Conservation (phyloP, 768 basidiomycete species). For the Erythrobasidium yunnanense region DNA sequence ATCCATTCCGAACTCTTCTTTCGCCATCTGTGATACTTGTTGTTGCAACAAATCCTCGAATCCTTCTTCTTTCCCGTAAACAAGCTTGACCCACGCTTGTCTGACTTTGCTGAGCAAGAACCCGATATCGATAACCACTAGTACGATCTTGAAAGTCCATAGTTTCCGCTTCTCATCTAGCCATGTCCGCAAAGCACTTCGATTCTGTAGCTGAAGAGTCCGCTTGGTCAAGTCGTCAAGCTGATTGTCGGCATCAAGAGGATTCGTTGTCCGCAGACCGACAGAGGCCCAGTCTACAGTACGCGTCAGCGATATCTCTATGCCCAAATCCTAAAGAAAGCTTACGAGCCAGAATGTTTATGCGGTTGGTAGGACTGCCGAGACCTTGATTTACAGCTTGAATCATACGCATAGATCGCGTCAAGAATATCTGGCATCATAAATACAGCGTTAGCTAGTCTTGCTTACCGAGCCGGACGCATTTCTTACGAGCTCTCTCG, state of each 20-base stretch:
- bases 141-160: constrained; percentile 54
- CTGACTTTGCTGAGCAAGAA: constrained; percentile 57
- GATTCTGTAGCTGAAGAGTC: constrained; percentile 28
- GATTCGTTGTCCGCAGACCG: constrained; percentile 23
- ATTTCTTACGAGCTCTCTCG: constrained; percentile 39
- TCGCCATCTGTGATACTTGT: constrained; percentile 63
- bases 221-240: constrained; percentile 47
- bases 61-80: constrained; percentile 44
- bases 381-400: constrained; percentile 70
- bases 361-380: constrained; percentile 75
- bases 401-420: constrained; percentile 44
- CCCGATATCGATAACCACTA: constrained; percentile 58
- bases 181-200: constrained; percentile 40
- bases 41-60: constrained; percentile 77
- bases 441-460: too few relatives aligned
- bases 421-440: constrained; percentile 40
- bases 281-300: constrained; percentile 49
- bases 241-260: not conserved
- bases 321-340: not conserved
- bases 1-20: constrained; percentile 66
- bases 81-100: constrained; percentile 45
- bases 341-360: constrained; percentile 65
- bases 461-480: too few relatives aligned
- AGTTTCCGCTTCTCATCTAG: constrained; percentile 44
- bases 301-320: not conserved